Evolutionary conservation across 306 rosid species (phyloP), one percentile per base, ranked within the genome.

Genomic region (Adenanthera pavonina): DNA sequence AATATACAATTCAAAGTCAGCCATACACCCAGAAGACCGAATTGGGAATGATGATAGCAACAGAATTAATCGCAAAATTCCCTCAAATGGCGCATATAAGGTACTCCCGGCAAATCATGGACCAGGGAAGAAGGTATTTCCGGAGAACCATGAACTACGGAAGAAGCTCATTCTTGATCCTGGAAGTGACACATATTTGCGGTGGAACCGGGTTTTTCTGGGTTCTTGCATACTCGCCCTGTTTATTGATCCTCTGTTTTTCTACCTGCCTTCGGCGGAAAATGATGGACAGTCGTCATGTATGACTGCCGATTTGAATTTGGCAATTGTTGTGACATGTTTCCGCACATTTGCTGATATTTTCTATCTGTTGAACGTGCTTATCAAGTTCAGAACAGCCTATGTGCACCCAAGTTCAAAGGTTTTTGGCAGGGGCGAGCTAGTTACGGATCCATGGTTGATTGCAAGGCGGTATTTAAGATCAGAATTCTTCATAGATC

Each of bases 371-470:
- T 53, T 91, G 57, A 90, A 95, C 82, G 85, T 92, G 83, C 69
- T 72, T 79, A 80, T 95, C 7, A 95, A 92, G 91, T 92, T 89
- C 73, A 88, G 98, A 83, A 91, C 92, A 1, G 97, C 98, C 54
- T 95, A 87, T 78, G 87, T 92, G 11, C 82, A 95, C 1, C 97
- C 97, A 2, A 84, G 89, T 78, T 91, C 98, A 47, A 91, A 97
- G 88, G 89, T 92, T 64, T 95, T 92, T 74, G 98, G 98, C 4
- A 90, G 87, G 72, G 98, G 97, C 25, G 98, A 95, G 74, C 97
- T 95, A 61, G 97, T 95, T 75, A 87, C 81, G 89, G 95, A 92
- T 87, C 90, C 88, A 0, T 75, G 78, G 52, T 78, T 80, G 88
- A 95, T 95, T 78, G 92, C 90, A 0, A 84, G 66, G 13, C 62